phyloP scores from a whole-genome alignment of 768 basidiomycete species.

The Sporobolomyces roseus region DNA sequence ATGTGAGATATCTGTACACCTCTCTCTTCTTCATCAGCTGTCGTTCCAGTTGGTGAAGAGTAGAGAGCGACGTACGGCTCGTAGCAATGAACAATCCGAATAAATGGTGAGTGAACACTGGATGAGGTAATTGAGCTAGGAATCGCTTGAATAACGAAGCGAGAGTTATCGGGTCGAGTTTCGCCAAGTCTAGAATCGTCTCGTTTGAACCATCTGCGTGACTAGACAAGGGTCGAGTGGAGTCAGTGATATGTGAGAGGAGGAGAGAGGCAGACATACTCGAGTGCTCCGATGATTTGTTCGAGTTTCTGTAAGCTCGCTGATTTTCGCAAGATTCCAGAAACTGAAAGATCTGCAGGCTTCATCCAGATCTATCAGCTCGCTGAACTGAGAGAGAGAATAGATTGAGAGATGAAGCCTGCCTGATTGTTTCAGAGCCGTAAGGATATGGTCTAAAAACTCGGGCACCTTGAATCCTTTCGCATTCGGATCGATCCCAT shows the following conservation, averaged over 20 bases:
- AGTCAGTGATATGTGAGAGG: neutral
- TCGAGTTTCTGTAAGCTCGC: conserved; percentile 9
- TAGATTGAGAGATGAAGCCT: neutral
- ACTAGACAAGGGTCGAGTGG: neutral
- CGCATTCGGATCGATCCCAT: conserved; percentile 24
- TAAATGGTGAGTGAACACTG: conserved; percentile 23
- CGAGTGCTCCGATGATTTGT: conserved; percentile 24
- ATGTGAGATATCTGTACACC: conserved; percentile 29
- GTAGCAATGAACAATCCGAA: conserved; percentile 34
- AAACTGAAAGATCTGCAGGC: conserved; percentile 14
- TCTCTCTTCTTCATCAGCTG: too few relatives aligned
- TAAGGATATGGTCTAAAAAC: conserved; percentile 35
- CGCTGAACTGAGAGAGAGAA: neutral
- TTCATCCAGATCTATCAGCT: neutral
- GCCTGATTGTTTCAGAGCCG: conserved; percentile 31
- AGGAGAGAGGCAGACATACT: neutral
- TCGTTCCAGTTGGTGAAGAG: too few relatives aligned
- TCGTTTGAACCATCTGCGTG: conserved; percentile 14
- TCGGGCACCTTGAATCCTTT: conserved; percentile 27
- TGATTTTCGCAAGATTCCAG: conserved; percentile 28
- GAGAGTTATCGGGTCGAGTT: conserved; percentile 35
- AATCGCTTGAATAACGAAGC: conserved; percentile 27
- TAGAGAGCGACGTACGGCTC: conserved; percentile 16
- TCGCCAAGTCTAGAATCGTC: conserved; percentile 30
- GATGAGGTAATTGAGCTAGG: conserved; percentile 22